Evolutionary conservation across 306 rosid species (phyloP), one percentile per base, ranked within the genome.

Genomic region (Aeschynomene evenia): DNA sequence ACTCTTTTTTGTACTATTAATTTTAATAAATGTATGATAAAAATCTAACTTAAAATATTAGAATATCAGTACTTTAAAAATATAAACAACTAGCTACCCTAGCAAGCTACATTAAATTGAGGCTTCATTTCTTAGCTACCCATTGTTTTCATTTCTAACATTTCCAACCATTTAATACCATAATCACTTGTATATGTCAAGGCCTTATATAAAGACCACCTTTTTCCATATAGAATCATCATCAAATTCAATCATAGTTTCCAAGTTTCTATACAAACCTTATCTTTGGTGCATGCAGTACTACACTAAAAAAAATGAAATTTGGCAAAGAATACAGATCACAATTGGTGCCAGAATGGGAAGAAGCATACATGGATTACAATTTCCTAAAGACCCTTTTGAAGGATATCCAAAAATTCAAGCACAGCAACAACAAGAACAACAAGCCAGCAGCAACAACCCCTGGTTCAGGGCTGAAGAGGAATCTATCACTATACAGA

Each of bases 281-380:
- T 33, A 7, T 5, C 37, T 33, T 33, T 33, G 37, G 37, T 33
- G 8, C 10, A 33, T 33, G 37, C 37, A 33, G 7, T 0, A 33
- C n/a, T 33, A 33, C 37, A 0, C n/a, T n/a, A n/a, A n/a, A 6
- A 33, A 67, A 74, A 54, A 65, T 85, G 96, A 90, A 90, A 85
- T 90, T 90, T 65, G 91, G 96, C 40, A 85, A 85, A 80, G 88
- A 90, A 63, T 85, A 83, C n/a, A 57, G 19, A 1, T 31, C 85
- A 19, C 96, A 87, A 69, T 71, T 87, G 86, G 93, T 87, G 78
- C 89, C 91, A 15, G 96, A 90, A 70, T 90, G 96, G 96, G 83
- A 80, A 15, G 80, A 76, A 43, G 96, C 96, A 6, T 90, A 90
- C 89, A 85, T 85, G 89, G 72, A 87, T 29, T 90, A 87, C 55